phyloP scores from a whole-genome alignment of 768 basidiomycete genomes.

The Tremella mesenterica region DNA sequence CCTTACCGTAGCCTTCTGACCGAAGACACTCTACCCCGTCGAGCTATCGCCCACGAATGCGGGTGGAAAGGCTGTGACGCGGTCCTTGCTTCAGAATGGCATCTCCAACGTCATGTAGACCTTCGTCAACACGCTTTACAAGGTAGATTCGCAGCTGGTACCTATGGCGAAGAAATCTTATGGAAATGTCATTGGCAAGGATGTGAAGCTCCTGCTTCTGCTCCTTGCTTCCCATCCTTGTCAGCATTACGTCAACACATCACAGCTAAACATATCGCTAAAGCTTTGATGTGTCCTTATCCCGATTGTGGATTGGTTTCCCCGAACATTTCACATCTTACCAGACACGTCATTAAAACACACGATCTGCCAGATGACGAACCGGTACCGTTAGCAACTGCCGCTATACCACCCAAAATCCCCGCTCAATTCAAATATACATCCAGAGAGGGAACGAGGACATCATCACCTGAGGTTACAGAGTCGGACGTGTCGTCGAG shows the following conservation, averaged over 20 bases:
- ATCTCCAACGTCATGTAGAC: conserved; percentile 17
- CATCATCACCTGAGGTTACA: no score
- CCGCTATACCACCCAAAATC: no score
- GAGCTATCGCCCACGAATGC: conserved; percentile 10
- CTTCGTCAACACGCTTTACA: conserved; percentile 13
- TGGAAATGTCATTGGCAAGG: conserved; percentile 1
- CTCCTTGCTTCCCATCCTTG: conserved; percentile 17
- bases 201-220: conserved; percentile 13
- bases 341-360: conserved; percentile 20
- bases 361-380: conserved; percentile 17
- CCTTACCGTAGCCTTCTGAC: conserved; percentile 15
- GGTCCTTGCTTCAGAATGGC: conserved; percentile 18
- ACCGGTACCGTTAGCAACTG: conserved; percentile 13
- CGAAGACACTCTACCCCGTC: conserved; percentile 7
- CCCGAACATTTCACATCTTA: conserved; percentile 18
- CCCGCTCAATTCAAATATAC: no score
- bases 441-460: no score
- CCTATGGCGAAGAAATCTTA: conserved; percentile 2
- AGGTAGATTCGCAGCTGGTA: conserved; percentile 9
- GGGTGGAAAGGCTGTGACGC: conserved; percentile 33
- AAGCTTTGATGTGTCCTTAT: conserved; percentile 18
- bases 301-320: conserved; percentile 15
- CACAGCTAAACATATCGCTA: conserved; percentile 21
- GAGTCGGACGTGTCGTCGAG: no score
- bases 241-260: conserved; percentile 18